Evolutionary conservation across 2,329 filamentous ascomycete genomes (phyloP).

Genomic region (Curvularia verruculosa): DNA sequence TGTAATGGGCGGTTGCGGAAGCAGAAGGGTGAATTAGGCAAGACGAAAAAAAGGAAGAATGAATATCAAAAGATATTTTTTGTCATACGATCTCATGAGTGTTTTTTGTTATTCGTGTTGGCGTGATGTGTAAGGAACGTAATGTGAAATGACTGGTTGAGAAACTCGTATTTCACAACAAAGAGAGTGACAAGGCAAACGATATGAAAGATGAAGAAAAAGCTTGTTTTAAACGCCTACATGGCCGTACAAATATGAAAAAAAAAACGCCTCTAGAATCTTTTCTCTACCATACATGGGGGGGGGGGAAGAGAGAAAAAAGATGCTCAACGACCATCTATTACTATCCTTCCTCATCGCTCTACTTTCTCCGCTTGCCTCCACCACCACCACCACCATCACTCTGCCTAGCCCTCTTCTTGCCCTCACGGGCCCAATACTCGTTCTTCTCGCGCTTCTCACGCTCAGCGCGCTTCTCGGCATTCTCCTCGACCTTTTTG

Average conservation of each 20-base stretch:
- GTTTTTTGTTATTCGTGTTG: too few relatives aligned
- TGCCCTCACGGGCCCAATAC: constrained; percentile 90
- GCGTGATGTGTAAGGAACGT: too few relatives aligned
- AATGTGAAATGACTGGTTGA: too few relatives aligned
- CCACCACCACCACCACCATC: constrained; percentile 48
- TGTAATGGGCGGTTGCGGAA: constrained; percentile 5
- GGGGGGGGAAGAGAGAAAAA: too few relatives aligned
- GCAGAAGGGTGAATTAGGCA: neutral
- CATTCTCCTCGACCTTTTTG: constrained; percentile 79
- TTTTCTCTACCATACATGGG: neutral
- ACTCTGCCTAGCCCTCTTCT: constrained; percentile 66
- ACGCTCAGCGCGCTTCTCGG: constrained; percentile 82
- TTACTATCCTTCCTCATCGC: too few relatives aligned
- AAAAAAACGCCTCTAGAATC: neutral
- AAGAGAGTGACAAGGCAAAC: too few relatives aligned
- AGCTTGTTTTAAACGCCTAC: neutral
- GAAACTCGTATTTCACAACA: too few relatives aligned
- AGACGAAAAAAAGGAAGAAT: neutral
- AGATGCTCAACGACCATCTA: neutral
- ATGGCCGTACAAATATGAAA: neutral
- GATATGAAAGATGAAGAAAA: too few relatives aligned
- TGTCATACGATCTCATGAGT: neutral
- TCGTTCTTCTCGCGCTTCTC: constrained; percentile 93
- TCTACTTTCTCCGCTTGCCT: constrained; percentile 39
- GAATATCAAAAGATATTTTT: neutral